Percentiles rank a stretch among this genome's conserved stretches.
phyloP scores from a whole-genome alignment of 106 monocot genomes.

The Dendrobium huoshanense region DNA sequence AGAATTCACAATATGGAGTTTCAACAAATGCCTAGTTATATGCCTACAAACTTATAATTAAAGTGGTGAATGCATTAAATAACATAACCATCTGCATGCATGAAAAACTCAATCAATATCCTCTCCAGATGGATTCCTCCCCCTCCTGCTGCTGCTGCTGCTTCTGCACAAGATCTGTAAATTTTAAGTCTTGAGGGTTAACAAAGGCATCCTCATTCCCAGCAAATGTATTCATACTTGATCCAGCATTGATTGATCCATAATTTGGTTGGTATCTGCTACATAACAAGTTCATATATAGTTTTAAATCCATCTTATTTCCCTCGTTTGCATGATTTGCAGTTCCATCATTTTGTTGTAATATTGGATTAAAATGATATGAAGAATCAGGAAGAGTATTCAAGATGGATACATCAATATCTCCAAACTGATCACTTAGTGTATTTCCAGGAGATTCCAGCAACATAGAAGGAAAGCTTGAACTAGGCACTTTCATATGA shows the following conservation, averaged over 20 bases:
- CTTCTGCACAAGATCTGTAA: conserved; percentile 2
- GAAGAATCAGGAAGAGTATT: conserved; percentile 20
- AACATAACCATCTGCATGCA: too few relatives aligned
- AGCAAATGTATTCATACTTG: conserved; percentile 19
- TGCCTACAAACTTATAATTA: too few relatives aligned
- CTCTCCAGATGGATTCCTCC: conserved; percentile 18
- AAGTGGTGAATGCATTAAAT: too few relatives aligned
- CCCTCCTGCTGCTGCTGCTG: conserved; percentile 12
- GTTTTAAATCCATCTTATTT: conserved; percentile 17
- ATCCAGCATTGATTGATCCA: neutral
- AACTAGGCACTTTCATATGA: neutral
- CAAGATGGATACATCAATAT: conserved; percentile 29
- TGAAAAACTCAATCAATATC: conserved; percentile 5
- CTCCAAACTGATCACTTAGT: neutral
- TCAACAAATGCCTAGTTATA: too few relatives aligned
- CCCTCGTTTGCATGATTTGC: conserved; percentile 4
- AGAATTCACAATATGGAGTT: too few relatives aligned
- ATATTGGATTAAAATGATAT: conserved; percentile 1
- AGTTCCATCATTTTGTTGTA: conserved; percentile 2
- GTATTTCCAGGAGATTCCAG: neutral
- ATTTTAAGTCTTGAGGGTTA: conserved; percentile 6
- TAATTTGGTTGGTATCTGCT: conserved; percentile 6
- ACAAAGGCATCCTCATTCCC: conserved; percentile 6
- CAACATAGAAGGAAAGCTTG: conserved; percentile 10
- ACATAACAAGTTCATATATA: conserved; percentile 28